phyloP scores from a whole-genome alignment of 129 eudicot species.

The Logfia minima region DNA sequence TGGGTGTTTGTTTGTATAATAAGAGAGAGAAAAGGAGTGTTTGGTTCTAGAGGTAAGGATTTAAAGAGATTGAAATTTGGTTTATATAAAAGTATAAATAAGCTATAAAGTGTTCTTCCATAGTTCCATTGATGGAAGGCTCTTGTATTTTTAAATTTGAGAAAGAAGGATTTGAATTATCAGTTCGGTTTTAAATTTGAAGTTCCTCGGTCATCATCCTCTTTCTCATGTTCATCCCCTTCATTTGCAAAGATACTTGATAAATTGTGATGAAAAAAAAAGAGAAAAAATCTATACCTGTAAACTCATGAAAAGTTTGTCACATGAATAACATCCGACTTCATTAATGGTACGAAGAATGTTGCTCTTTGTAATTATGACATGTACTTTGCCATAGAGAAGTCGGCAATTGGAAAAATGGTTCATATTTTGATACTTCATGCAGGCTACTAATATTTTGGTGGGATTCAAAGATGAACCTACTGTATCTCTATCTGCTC shows the following conservation, averaged over 20 bases:
- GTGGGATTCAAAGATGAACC: constrained; percentile 11
- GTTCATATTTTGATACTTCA: not conserved
- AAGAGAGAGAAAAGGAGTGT: no score
- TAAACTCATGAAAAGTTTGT: not conserved
- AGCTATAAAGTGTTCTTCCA: no score
- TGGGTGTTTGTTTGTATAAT: no score
- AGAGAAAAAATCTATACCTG: not conserved
- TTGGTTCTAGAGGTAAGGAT: no score
- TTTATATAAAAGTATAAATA: no score
- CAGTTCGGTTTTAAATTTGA: not conserved
- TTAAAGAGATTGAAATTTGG: no score
- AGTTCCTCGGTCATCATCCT: not conserved
- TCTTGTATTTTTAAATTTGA: no score
- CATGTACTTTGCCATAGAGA: not conserved
- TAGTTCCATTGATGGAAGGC: no score
- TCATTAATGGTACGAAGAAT: not conserved
- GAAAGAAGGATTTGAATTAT: no score
- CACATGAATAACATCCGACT: not conserved
- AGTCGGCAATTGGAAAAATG: not conserved
- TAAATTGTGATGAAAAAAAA: not conserved
- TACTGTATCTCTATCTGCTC: not conserved
- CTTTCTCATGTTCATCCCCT: not conserved
- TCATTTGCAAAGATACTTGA: not conserved
- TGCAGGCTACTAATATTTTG: constrained; percentile 8
- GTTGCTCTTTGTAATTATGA: not conserved